A percentile compares a stretch with the other conserved stretches of the same genome.
These are phyloP conservation scores for Rauvolfia tetraphylla DNA, from an alignment of 257 asterid genomes.

Conservation along the genomic window DNA sequence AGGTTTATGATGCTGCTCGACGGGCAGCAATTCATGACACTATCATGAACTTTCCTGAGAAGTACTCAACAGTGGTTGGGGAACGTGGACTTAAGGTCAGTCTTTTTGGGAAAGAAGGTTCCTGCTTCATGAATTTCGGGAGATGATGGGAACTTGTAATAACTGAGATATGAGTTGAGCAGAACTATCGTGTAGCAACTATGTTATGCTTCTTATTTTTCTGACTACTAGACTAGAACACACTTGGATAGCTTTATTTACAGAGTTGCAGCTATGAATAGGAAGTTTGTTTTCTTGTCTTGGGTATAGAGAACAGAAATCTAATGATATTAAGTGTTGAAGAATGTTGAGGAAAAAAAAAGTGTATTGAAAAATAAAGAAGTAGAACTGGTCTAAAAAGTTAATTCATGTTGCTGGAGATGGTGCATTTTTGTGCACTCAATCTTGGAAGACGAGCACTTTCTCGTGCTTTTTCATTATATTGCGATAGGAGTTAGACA, in stretches of 20 bases:
- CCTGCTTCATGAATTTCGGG: background rate
- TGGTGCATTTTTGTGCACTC: background rate
- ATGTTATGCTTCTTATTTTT: too few relatives aligned
- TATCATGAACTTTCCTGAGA: constrained; percentile 80
- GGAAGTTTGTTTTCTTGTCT: background rate
- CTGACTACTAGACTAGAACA: too few relatives aligned
- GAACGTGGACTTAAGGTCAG: constrained; percentile 98
- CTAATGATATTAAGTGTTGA: background rate
- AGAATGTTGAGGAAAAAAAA: too few relatives aligned
- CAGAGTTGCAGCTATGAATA: background rate
- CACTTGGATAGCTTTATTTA: background rate
- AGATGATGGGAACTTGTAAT: background rate
- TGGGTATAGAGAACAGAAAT: background rate
- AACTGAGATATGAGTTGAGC: background rate
- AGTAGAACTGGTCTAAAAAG: background rate
- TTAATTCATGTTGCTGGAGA: background rate
- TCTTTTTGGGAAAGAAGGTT: background rate
- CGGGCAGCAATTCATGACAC: constrained; percentile 93
- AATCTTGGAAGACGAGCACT: background rate
- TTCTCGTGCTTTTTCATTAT: background rate
- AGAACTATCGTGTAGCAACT: background rate
- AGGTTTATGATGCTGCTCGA: constrained; percentile 97
- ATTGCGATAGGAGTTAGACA: background rate
- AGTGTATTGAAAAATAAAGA: background rate
- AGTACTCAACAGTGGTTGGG: constrained; percentile 83